These are phyloP conservation scores for Fusarium sp. DNA, from an alignment of 2,329 filamentous ascomycete species.

Conservation along the genomic window DNA sequence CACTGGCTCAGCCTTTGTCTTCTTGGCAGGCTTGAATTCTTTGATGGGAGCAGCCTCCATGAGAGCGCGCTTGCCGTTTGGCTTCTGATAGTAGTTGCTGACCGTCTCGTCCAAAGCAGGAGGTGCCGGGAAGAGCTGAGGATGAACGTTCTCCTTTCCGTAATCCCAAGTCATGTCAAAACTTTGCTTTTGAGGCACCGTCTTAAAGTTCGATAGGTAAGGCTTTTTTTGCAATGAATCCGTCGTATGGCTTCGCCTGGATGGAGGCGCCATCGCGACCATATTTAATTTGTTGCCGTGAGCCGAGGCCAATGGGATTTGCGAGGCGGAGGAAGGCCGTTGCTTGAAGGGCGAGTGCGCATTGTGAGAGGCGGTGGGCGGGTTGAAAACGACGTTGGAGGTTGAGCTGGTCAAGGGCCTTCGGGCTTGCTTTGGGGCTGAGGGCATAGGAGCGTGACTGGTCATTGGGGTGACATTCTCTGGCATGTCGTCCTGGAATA, in stretches of 20 bases:
- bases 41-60: conserved; percentile 80
- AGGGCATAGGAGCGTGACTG: conserved; percentile 68
- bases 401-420: conserved; percentile 63
- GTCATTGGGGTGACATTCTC: conserved; percentile 61
- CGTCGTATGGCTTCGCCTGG: conserved; percentile 64
- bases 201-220: conserved; percentile 69
- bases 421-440: conserved; percentile 60
- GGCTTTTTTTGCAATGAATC: conserved; percentile 79
- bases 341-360: conserved; percentile 78
- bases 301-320: conserved; percentile 66
- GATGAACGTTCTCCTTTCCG: conserved; percentile 69
- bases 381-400: conserved; percentile 75
- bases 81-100: conserved; percentile 65
- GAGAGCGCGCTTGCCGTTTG: conserved; percentile 69
- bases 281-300: conserved; percentile 73
- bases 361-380: conserved; percentile 63
- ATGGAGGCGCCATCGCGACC: conserved; percentile 74
- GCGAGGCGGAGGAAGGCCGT: conserved; percentile 69
- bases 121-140: conserved; percentile 62
- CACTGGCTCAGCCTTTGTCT: conserved; percentile 67
- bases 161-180: conserved; percentile 55
- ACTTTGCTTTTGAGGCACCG: conserved; percentile 64
- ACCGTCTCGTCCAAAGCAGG: conserved; percentile 61
- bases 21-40: conserved; percentile 76
- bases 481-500: conserved; percentile 65